A percentile compares a stretch with the other conserved stretches of the same genome.
Conservation (phyloP, 1,139 yeast species). For the Scheffersomyces titani region DNA sequence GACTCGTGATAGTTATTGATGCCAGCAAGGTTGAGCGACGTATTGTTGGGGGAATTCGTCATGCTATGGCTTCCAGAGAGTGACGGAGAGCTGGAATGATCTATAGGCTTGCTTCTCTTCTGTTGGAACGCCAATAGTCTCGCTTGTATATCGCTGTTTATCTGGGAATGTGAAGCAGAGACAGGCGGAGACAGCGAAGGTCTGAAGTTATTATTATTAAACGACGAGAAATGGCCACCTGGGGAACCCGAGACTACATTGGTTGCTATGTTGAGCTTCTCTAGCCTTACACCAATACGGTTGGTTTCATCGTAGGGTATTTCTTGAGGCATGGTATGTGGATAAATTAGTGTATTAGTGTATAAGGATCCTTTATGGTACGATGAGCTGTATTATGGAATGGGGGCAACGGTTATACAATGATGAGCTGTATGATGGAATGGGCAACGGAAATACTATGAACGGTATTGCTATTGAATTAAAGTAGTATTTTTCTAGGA, state of each 20-base stretch:
- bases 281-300: not conserved
- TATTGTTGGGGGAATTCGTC: not conserved
- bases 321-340: not conserved
- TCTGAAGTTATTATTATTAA: not conserved
- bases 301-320: not conserved
- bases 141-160: conserved; percentile 72
- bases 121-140: conserved; percentile 75
- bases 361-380: not conserved
- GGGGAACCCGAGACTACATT: not conserved
- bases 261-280: not conserved
- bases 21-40: not conserved
- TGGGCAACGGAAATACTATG: too few relatives aligned
- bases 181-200: conserved; percentile 8
- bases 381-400: not conserved
- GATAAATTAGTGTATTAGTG: not conserved
- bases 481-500: not conserved
- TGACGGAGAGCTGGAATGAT: not conserved
- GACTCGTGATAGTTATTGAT: not conserved
- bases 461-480: not conserved
- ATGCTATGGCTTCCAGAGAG: not conserved
- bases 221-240: not conserved
- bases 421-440: not conserved
- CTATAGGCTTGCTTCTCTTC: conserved; percentile 45
- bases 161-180: conserved; percentile 18
- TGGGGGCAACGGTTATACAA: too few relatives aligned